Base-by-base conservation (phyloP, 768 basidiomycete species). In the Mycena leptocephala region DNA sequence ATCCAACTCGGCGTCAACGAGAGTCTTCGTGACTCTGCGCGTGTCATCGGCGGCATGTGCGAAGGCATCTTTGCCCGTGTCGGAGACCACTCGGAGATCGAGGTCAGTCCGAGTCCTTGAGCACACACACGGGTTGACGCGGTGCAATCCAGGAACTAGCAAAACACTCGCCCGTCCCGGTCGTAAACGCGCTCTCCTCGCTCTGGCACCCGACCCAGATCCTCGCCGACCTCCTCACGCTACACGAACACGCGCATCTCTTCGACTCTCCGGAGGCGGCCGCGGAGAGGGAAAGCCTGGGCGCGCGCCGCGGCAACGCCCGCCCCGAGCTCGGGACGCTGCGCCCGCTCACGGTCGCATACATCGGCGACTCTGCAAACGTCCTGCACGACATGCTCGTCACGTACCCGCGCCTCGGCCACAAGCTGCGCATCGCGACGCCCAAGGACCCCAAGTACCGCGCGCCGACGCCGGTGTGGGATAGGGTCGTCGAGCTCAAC, bases 1-100 rank as follows among this genome's bases (percentile, higher is more conserved):
- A 97, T 99, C 68, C 98, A 99, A 80, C 88, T 99, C 26, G 98
- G 98, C 59, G 97, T 99, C 53, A 99, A 98, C 84, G 98, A 99
- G 89, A 92, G 88, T 33, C 83, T 92, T 5, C 88, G 95, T 48
- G 98, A 99, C 86, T 93, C 95, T 0, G 94, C 96, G 16, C 90
- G 93, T 30, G 96, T 99, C 13, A 92, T 99, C 75, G 95, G 96
- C 3, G 95, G 96, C 5, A 98, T 99, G 97, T 95, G 94, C 72
- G 94, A 99, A 84, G 98, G 97, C 18, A 96, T 99, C 70, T 98
- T 99, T 87, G 98, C 98, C 30, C 94, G 98, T 58, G 97, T 99
- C 5, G 97, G 96, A 5, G 94, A 91, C 33, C 98, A 99, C 84
- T 88, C 89, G 2, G 98, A 99, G 83, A 94, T 99, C 62, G 97